phyloP scores from a whole-genome alignment of 306 rosid genomes.

The Styphnolobium japonicum region DNA sequence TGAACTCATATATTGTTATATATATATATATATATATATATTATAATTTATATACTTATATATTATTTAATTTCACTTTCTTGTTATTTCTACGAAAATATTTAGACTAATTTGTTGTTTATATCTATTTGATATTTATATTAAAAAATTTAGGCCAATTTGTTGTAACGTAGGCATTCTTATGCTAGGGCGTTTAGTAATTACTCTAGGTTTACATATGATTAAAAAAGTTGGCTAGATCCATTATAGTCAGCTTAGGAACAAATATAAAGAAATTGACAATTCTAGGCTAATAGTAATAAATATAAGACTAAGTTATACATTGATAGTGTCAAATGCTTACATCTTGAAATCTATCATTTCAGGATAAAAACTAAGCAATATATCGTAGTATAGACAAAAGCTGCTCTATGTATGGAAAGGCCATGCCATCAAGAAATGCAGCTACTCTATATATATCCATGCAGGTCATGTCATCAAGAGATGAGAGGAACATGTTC shows the following conservation, averaged over 20 bases:
- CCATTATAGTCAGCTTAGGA: neutral
- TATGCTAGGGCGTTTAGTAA: neutral
- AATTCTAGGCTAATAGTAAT: neutral
- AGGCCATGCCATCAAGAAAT: slow-evolving; percentile 10
- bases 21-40: too few relatives aligned
- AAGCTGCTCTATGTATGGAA: slow-evolving; percentile 13
- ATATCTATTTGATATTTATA: too few relatives aligned
- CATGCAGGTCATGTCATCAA: slow-evolving; percentile 23
- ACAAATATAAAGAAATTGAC: neutral
- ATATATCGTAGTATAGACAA: slow-evolving; percentile 22
- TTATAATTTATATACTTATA: too few relatives aligned
- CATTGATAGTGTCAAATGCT: neutral
- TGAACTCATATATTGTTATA: too few relatives aligned
- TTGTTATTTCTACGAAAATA: too few relatives aligned
- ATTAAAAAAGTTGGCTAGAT: neutral
- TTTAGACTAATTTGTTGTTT: too few relatives aligned
- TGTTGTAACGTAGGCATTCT: neutral
- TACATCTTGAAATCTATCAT: slow-evolving; percentile 29
- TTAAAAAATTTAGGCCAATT: too few relatives aligned
- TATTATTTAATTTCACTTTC: too few relatives aligned
- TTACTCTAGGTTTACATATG: neutral
- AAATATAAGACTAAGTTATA: slow-evolving; percentile 3
- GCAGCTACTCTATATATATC: slow-evolving; percentile 25
- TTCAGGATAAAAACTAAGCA: slow-evolving; percentile 17
- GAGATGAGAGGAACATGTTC: slow-evolving; percentile 24